Evolutionary conservation across 495 filamentous ascomycete genomes (phyloP).

Genomic region (Venustampulla echinocandica): DNA sequence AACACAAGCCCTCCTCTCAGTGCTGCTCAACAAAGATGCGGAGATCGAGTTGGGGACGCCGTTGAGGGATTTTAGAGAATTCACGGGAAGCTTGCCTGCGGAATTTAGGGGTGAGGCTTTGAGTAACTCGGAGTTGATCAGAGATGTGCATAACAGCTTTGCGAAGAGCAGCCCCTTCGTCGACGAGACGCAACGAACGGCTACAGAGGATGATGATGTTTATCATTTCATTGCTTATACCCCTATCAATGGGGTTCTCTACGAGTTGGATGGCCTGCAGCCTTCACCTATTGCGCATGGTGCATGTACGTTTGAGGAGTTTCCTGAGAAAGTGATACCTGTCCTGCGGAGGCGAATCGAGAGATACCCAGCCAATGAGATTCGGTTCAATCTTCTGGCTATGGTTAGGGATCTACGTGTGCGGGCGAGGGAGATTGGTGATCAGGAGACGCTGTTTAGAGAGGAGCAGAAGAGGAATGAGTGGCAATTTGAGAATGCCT

Average conservation of each 20-base stretch:
- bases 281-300: constrained; percentile 88
- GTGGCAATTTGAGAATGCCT: constrained; percentile 94
- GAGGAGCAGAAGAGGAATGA: constrained; percentile 78
- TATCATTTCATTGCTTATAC: constrained; percentile 99
- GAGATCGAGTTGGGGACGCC: constrained; percentile 46
- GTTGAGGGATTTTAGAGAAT: constrained; percentile 78
- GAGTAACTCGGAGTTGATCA: constrained; percentile 68
- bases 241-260: constrained; percentile 65
- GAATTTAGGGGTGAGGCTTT: constrained; percentile 58
- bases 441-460: constrained; percentile 62
- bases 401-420: constrained; percentile 76
- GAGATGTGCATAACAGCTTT: constrained; percentile 90
- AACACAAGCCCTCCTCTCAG: constrained; percentile 88
- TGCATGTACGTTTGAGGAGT: constrained; percentile 53
- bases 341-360: constrained; percentile 78
- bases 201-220: constrained; percentile 63
- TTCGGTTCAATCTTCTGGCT: constrained; percentile 91
- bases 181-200: constrained; percentile 67
- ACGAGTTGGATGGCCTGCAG: constrained; percentile 93
- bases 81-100: constrained; percentile 77
- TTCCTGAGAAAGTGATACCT: constrained; percentile 75
- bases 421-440: constrained; percentile 71
- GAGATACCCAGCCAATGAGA: constrained; percentile 78
- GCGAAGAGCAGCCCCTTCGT: constrained; percentile 81
- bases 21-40: constrained; percentile 75